Conservation (phyloP, 2,329 filamentous ascomycete genomes). For the Calonectria henricotiae region DNA sequence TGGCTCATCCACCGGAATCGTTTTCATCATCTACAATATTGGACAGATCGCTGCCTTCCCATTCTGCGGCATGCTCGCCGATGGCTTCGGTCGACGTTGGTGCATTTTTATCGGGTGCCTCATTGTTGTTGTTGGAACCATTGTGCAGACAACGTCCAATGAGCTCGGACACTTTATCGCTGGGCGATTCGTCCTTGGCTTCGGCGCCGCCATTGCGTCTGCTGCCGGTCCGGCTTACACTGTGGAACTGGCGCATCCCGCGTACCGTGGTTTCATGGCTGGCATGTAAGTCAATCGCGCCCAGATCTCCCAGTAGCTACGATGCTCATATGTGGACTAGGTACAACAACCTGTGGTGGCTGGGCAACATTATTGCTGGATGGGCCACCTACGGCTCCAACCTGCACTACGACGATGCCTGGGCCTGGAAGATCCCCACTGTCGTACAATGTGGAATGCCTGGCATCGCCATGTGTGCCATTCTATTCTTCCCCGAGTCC, state of each 20-base stretch:
- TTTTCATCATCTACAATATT: conserved; percentile 45
- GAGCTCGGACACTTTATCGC: conserved; percentile 70
- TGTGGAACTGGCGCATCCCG: conserved; percentile 76
- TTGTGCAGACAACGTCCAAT: conserved; percentile 53
- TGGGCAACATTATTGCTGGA: conserved; percentile 34
- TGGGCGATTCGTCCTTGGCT: conserved; percentile 69
- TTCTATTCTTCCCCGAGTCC: conserved; percentile 57
- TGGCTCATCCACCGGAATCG: conserved; percentile 58
- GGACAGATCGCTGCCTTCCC: conserved; percentile 41
- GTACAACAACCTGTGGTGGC: conserved; percentile 37
- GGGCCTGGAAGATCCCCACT: conserved; percentile 32
- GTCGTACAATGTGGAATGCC: conserved; percentile 20
- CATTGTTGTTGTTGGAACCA: conserved; percentile 62
- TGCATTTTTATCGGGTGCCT: conserved; percentile 71
- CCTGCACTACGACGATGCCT: conserved; percentile 38
- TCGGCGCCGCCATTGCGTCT: conserved; percentile 73
- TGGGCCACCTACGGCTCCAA: conserved; percentile 67
- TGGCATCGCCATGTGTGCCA: conserved; percentile 23
- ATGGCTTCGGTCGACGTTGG: conserved; percentile 35
- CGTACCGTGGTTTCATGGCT: conserved; percentile 73
- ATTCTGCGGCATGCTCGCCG: conserved; percentile 31
- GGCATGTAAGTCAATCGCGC: conserved; percentile 61
- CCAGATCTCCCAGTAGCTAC: neutral
- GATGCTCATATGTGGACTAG: neutral
- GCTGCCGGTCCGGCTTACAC: conserved; percentile 75